A percentile compares a stretch with the other conserved stretches of the same genome.
Conservation (phyloP, 495 filamentous ascomycete genomes). For the Penicillium cataractarum region DNA sequence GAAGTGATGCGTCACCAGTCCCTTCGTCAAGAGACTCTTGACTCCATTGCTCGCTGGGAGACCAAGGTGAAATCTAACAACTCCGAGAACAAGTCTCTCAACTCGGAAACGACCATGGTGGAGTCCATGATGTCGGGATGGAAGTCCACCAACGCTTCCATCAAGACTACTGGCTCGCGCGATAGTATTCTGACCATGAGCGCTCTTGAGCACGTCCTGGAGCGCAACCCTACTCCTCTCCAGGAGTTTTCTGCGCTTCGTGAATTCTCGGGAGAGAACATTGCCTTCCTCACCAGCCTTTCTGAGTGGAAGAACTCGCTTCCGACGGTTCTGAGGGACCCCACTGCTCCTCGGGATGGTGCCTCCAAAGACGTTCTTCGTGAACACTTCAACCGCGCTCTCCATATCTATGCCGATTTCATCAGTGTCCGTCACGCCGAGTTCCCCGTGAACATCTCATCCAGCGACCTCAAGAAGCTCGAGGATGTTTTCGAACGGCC, state of each 20-base stretch:
- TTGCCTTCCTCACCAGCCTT: conserved; percentile 64
- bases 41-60: conserved; percentile 42
- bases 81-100: conserved; percentile 34
- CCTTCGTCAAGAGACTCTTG: conserved; percentile 45
- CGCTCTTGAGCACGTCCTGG: conserved; percentile 61
- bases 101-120: conserved; percentile 35
- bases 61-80: conserved; percentile 29
- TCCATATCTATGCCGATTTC: conserved; percentile 61
- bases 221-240: conserved; percentile 56
- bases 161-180: conserved; percentile 29
- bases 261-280: conserved; percentile 71
- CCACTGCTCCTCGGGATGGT: conserved; percentile 17
- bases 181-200: conserved; percentile 58
- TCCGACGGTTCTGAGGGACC: conserved; percentile 23
- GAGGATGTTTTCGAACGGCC: conserved; percentile 54
- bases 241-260: conserved; percentile 62
- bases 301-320: conserved; percentile 54
- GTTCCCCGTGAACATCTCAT: conserved; percentile 67
- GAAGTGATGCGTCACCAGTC: conserved; percentile 55
- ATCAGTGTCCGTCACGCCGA: conserved; percentile 58
- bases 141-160: conserved; percentile 37
- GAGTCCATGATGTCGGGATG: conserved; percentile 40
- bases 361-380: conserved; percentile 34
- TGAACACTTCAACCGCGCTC: conserved; percentile 53
- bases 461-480: conserved; percentile 48